Conservation (phyloP, 306 rosid species). For the Delonix regia region DNA sequence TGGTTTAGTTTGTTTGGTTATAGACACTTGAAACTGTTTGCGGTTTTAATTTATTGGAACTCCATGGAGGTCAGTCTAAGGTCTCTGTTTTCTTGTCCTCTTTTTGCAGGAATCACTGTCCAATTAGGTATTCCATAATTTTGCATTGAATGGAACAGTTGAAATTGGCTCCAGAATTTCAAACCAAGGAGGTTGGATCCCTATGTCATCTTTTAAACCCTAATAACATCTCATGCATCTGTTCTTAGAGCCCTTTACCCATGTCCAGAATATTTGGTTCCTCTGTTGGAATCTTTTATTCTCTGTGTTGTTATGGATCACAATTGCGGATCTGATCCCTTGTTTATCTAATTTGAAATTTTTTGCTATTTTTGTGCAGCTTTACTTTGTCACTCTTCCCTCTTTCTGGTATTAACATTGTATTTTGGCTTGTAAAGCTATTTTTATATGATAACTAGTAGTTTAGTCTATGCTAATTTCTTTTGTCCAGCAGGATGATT, state of each 20-base stretch:
- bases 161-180: slow-evolving; percentile 59
- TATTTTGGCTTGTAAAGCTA: slow-evolving; percentile 1
- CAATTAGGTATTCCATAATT: slow-evolving; percentile 41
- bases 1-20: slow-evolving; percentile 37
- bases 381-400: slow-evolving; percentile 1
- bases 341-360: slow-evolving; percentile 31
- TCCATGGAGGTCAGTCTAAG: slow-evolving; percentile 28
- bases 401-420: not conserved
- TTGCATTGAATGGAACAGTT: slow-evolving; percentile 62
- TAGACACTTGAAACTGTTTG: slow-evolving; percentile 39
- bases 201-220: slow-evolving; percentile 38
- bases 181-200: slow-evolving; percentile 64
- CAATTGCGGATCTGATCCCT: slow-evolving; percentile 36
- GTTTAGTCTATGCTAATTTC: slow-evolving; percentile 27
- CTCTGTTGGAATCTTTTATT: slow-evolving; percentile 34
- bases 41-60: slow-evolving; percentile 37
- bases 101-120: slow-evolving; percentile 49
- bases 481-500: slow-evolving; percentile 7
- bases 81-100: slow-evolving; percentile 23
- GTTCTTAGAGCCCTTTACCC: slow-evolving; percentile 5
- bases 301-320: slow-evolving; percentile 37
- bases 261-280: slow-evolving; percentile 11
- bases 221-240: slow-evolving; percentile 20
- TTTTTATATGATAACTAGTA: slow-evolving; percentile 13
- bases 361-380: not conserved